Conservation (phyloP, 768 basidiomycete species). For the Amanita inopinata region DNA sequence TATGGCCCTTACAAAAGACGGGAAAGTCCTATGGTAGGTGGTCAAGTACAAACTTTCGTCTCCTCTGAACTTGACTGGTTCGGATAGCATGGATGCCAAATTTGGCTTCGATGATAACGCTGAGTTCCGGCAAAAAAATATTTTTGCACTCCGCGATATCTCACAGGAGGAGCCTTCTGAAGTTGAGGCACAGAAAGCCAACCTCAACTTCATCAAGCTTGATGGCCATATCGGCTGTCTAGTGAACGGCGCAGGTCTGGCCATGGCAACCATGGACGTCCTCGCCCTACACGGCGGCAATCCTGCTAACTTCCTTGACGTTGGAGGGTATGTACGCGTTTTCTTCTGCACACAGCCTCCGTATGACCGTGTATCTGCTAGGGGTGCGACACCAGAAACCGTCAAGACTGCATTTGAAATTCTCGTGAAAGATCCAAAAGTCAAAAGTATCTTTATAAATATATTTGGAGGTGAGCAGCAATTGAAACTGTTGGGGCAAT, state of each 20-base stretch:
- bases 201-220: conserved; percentile 97
- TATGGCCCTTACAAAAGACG: conserved; percentile 85
- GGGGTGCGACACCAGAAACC: conserved; percentile 97
- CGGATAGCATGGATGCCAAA: conserved; percentile 93
- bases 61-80: conserved; percentile 2
- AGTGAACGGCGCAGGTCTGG: conserved; percentile 96
- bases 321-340: conserved; percentile 63
- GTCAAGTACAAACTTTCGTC: conserved; percentile 1
- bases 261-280: conserved; percentile 99
- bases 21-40: conserved; percentile 82
- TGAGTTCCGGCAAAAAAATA: conserved; percentile 89
- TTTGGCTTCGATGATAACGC: conserved; percentile 99
- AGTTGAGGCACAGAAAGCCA: conserved; percentile 93
- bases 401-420: conserved; percentile 99
- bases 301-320: conserved; percentile 98
- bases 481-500: conserved; percentile 3
- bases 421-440: conserved; percentile 79
- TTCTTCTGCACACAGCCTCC: neutral
- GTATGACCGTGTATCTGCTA: conserved; percentile 19
- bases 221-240: conserved; percentile 96
- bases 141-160: conserved; percentile 83
- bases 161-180: conserved; percentile 96
- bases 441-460: conserved; percentile 99
- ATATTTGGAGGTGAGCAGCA: conserved; percentile 72
- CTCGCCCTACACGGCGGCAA: conserved; percentile 90